These are phyloP conservation scores for Leccinum colubrinum DNA, from an alignment of 1,284 basidiomycete species.

Conservation along the genomic window DNA sequence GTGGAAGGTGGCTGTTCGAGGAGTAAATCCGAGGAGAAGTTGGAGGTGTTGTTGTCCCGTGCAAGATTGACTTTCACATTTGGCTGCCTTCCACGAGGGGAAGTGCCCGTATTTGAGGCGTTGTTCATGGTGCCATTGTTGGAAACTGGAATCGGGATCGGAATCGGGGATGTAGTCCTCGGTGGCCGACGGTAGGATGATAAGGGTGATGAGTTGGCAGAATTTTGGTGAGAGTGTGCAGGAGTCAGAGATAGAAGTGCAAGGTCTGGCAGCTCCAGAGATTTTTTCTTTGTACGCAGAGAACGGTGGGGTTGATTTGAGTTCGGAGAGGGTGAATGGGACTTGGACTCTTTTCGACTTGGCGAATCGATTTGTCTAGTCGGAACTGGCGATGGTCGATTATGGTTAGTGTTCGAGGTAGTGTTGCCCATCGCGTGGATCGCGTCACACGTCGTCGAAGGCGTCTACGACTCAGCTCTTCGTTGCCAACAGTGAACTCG, in stretches of 20 bases:
- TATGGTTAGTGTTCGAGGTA: slow-evolving; percentile 32
- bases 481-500: slow-evolving; percentile 22
- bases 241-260: slow-evolving; percentile 58
- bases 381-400: slow-evolving; percentile 25
- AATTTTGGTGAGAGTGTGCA: slow-evolving; percentile 37
- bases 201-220: slow-evolving; percentile 40
- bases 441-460: slow-evolving; percentile 16
- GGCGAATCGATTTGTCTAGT: slow-evolving; percentile 27
- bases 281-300: slow-evolving; percentile 66
- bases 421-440: slow-evolving; percentile 34
- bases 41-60: slow-evolving; percentile 29
- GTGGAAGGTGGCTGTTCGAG: slow-evolving; percentile 40
- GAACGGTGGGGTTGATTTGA: slow-evolving; percentile 46
- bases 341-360: slow-evolving; percentile 15
- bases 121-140: slow-evolving; percentile 38
- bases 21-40: slow-evolving; percentile 39
- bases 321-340: slow-evolving; percentile 35
- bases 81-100: slow-evolving; percentile 33
- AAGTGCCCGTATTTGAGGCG: slow-evolving; percentile 34
- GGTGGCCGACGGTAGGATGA: slow-evolving; percentile 41
- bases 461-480: slow-evolving; percentile 13
- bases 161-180: slow-evolving; percentile 46
- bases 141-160: slow-evolving; percentile 38
- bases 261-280: slow-evolving; percentile 75
- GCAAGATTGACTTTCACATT: slow-evolving; percentile 30